Conservation (phyloP, 1,284 basidiomycete genomes). For the Peniophora sp. region DNA sequence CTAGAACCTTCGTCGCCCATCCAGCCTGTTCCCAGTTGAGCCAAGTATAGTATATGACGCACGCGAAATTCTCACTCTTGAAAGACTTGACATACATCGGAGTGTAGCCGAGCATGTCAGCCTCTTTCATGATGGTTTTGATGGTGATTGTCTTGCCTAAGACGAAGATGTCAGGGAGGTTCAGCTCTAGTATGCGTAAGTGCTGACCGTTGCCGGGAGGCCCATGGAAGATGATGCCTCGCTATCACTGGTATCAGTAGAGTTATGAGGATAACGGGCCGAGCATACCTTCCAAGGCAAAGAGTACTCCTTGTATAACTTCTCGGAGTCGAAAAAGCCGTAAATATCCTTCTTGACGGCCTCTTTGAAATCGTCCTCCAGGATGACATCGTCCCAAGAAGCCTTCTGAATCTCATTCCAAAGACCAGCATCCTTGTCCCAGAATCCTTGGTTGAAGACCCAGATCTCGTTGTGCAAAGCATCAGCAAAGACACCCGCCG, state of each 20-base stretch:
- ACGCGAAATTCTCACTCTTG: constrained; percentile 30
- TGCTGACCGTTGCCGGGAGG: constrained; percentile 43
- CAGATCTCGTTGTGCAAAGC: constrained; percentile 62
- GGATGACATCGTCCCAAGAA: constrained; percentile 67
- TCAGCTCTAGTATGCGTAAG: too few species aligned
- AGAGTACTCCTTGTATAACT: constrained; percentile 60
- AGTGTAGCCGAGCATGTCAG: constrained; percentile 47
- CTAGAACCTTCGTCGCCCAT: constrained; percentile 50
- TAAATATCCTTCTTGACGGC: constrained; percentile 63
- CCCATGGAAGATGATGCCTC: constrained; percentile 66
- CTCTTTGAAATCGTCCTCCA: constrained; percentile 65
- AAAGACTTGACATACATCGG: constrained; percentile 77
- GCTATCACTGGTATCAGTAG: constrained; percentile 31
- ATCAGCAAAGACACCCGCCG: constrained; percentile 41
- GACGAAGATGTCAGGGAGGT: background rate
- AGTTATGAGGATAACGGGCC: constrained; percentile 2
- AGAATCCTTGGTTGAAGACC: constrained; percentile 65
- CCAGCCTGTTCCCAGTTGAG: constrained; percentile 30
- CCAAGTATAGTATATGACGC: constrained; percentile 1
- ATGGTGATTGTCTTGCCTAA: constrained; percentile 75
- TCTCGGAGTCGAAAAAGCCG: constrained; percentile 69
- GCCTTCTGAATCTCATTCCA: constrained; percentile 70
- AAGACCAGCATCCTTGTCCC: constrained; percentile 55
- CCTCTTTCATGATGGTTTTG: constrained; percentile 68
- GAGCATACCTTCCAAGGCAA: constrained; percentile 73